phyloP scores from a whole-genome alignment of 1,284 basidiomycete species.

The Trametes hirsuta region DNA sequence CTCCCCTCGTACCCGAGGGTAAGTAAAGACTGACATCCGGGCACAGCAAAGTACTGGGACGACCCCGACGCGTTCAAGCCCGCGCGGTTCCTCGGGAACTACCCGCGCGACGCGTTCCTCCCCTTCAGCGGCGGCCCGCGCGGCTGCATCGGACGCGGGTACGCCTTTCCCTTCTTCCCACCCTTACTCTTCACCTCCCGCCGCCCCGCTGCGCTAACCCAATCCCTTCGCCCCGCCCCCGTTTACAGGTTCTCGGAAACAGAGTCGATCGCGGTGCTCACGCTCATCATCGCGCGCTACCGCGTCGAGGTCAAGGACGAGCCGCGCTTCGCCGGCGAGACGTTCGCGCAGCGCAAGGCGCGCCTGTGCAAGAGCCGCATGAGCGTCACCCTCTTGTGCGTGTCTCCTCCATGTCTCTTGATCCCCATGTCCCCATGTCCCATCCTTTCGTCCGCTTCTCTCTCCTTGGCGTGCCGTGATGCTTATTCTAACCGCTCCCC shows the following conservation, averaged over 20 bases:
- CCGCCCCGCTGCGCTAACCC: too few relatives aligned
- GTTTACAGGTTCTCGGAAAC: conserved; percentile 29
- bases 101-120: conserved; percentile 44
- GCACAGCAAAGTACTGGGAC: conserved; percentile 44
- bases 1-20: neutral
- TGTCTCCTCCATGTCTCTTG: neutral
- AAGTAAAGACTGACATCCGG: neutral
- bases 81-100: conserved; percentile 42
- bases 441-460: too few relatives aligned
- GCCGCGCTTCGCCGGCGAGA: conserved; percentile 35
- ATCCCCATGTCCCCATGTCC: too few relatives aligned
- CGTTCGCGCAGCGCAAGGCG: conserved; percentile 31
- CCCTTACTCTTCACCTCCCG: neutral
- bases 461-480: too few relatives aligned
- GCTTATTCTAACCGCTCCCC: too few relatives aligned
- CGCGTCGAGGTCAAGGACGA: conserved; percentile 33
- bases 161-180: conserved; percentile 14
- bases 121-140: conserved; percentile 43
- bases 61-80: conserved; percentile 45
- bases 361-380: conserved; percentile 30
- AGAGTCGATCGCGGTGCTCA: conserved; percentile 33
- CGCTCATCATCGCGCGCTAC: conserved; percentile 27
- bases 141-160: conserved; percentile 47
- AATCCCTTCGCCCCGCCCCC: too few relatives aligned
- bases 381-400: conserved; percentile 22